Evolutionary conservation across 768 basidiomycete species (phyloP), one percentile per base, ranked within the genome.

Genomic region (Gautieria morchelliformis): DNA sequence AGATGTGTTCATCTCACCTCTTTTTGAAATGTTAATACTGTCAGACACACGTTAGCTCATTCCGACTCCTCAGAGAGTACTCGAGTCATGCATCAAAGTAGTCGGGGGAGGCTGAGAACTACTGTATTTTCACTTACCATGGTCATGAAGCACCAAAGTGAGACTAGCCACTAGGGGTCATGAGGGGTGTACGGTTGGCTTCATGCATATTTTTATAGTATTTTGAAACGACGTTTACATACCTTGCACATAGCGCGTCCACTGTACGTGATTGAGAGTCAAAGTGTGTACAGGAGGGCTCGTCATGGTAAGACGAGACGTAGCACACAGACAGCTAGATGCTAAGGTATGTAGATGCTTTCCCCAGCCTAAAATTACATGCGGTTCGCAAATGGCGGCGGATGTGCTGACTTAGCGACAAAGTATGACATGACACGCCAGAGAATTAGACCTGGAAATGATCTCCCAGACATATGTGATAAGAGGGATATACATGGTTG

Each of bases 211-310:
- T 35, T 22, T 22, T 30, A 12, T n/a, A 56, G n/a, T n/a, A n/a
- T n/a, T n/a, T 4, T 12, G 46, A 12, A 15, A 47, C 22, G 46
- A 47, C 46, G 15, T 22, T 47, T 2, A 41, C n/a, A n/a, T 4
- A 47, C 55, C 42, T 30, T 56, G 55, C 1, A 56, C 19, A 33
- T 56, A 56, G 17, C 55, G 42, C 22, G 55, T 56, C 55, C 44
- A 46, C 8, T 52, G 50, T 52, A 52, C 50, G 27, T 30, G 46
- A 11, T 47, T 30, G 11, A 47, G 12, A 2, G 46, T 47, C 19
- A 5, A 27, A 2, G 5, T 2, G 27, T 27, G 27, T 27, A 27
- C 27, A 27, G 2, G 27, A 27, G 27, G 27, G 27, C 5, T 27
- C 27, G 5, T 27, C 27, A 27, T 5, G 27, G 27, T 27, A 2